Percentiles rank a stretch among this genome's conserved stretches.
Evolutionary conservation across 148 eudicot species (phyloP).

Genomic region (Tetragonia tetragonoides): DNA sequence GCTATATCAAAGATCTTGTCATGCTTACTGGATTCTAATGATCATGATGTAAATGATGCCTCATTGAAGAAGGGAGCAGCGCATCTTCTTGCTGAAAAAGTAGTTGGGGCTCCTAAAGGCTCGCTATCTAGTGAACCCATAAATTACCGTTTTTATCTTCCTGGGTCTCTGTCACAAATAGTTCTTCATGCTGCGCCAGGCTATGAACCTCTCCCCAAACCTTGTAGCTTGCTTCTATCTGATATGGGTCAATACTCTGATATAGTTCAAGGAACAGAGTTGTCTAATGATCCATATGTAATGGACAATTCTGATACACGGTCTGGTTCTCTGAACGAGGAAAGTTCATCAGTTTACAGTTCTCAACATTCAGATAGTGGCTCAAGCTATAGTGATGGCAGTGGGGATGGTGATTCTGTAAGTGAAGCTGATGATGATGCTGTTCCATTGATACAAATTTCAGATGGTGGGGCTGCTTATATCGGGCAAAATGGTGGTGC

Average conservation of each 20-base stretch:
- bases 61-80: constrained; percentile 37
- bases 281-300: constrained; percentile 36
- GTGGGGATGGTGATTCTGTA: constrained; percentile 41
- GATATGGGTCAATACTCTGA: constrained; percentile 30
- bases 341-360: constrained; percentile 54
- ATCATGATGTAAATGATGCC: constrained; percentile 30
- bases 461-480: constrained; percentile 48
- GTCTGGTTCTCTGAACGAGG: constrained; percentile 68
- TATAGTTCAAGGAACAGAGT: constrained; percentile 26
- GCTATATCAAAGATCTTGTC: constrained; percentile 53
- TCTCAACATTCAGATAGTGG: constrained; percentile 58
- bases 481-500: constrained; percentile 29
- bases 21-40: constrained; percentile 29
- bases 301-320: constrained; percentile 50
- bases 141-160: constrained; percentile 77
- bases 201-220: constrained; percentile 92
- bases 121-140: constrained; percentile 39
- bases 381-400: constrained; percentile 38
- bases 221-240: constrained; percentile 56
- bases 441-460: constrained; percentile 64
- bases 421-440: constrained; percentile 37
- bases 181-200: constrained; percentile 99
- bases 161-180: constrained; percentile 98
- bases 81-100: constrained; percentile 39
- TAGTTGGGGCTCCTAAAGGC: constrained; percentile 48